Percentiles rank a stretch among this genome's conserved stretches.
Conservation (phyloP, 352 stramenopile species). For the Pythium inflatum region DNA sequence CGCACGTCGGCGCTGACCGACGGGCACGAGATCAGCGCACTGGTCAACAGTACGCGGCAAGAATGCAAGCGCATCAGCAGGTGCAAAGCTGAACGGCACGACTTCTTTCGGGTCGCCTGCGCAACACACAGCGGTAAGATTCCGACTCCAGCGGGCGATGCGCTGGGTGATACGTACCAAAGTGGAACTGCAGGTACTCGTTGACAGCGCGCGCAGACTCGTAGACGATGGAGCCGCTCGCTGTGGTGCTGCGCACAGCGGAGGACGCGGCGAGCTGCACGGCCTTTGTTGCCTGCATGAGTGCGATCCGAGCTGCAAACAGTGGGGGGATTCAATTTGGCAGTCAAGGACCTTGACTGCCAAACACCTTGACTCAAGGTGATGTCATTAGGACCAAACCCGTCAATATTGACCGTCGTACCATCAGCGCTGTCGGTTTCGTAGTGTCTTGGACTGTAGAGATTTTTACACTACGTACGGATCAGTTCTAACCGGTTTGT, state of each 20-base stretch:
- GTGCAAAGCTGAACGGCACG: slow-evolving; percentile 71
- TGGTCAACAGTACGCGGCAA: slow-evolving; percentile 83
- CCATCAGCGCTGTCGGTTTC: no score
- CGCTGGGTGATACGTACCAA: slow-evolving; percentile 44
- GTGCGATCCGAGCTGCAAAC: no score
- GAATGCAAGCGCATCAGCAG: slow-evolving; percentile 85
- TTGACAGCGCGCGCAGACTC: slow-evolving; percentile 86
- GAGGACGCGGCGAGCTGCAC: slow-evolving; percentile 28
- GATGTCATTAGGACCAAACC: no score
- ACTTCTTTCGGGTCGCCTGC: slow-evolving; percentile 68
- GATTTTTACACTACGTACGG: no score
- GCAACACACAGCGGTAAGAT: background rate
- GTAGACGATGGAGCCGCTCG: slow-evolving; percentile 87
- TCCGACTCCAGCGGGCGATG: background rate
- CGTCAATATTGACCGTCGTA: no score
- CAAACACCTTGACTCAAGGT: no score
- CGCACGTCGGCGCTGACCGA: slow-evolving; percentile 66
- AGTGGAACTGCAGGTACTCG: slow-evolving; percentile 93
- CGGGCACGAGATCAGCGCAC: slow-evolving; percentile 59
- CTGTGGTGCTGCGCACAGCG: slow-evolving; percentile 79
- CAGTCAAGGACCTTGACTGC: background rate
- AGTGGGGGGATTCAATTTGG: background rate
- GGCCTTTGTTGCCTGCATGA: slow-evolving; percentile 30
- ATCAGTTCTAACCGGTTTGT: no score
- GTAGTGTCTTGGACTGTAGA: no score